A percentile compares a stretch with the other conserved stretches of the same genome.
Evolutionary conservation across 1,284 basidiomycete species (phyloP).

Genomic region (Amylostereum areolatum): DNA sequence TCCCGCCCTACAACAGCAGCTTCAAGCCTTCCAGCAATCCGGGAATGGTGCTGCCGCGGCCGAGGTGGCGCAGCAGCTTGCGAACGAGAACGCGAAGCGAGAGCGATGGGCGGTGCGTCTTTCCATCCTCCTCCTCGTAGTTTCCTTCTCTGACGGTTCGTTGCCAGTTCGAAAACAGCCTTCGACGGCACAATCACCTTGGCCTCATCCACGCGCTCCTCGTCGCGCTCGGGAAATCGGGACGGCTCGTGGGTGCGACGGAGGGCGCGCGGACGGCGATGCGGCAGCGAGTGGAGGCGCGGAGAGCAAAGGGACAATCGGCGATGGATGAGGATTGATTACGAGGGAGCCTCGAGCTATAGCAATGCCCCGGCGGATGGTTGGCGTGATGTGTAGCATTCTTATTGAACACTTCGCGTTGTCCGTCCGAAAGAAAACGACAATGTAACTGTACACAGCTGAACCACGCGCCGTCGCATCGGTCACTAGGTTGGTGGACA

Average conservation of each 20-base stretch:
- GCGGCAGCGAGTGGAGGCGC: slow-evolving; percentile 45
- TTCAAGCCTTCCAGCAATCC: slow-evolving; percentile 40
- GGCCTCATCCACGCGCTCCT: slow-evolving; percentile 72
- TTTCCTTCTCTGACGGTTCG: not conserved
- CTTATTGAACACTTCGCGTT: too few species aligned
- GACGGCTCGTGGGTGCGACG: slow-evolving; percentile 44
- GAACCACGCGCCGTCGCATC: too few species aligned
- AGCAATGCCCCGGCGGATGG: too few species aligned
- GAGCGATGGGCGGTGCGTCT: slow-evolving; percentile 72
- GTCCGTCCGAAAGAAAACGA: too few species aligned
- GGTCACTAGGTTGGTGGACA: too few species aligned
- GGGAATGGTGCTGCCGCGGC: slow-evolving; percentile 40
- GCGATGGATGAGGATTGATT: slow-evolving; percentile 48
- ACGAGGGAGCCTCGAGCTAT: not conserved
- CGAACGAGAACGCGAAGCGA: slow-evolving; percentile 74
- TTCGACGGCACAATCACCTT: slow-evolving; percentile 78
- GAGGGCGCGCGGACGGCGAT: slow-evolving; percentile 42
- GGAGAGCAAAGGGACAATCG: slow-evolving; percentile 39
- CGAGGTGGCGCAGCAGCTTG: slow-evolving; percentile 55
- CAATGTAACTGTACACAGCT: too few species aligned
- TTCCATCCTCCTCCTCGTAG: slow-evolving; percentile 1
- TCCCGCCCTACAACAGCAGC: slow-evolving; percentile 54
- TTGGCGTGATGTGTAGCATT: too few species aligned
- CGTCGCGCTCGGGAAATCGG: slow-evolving; percentile 61
- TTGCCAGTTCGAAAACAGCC: slow-evolving; percentile 72